A percentile compares a stretch with the other conserved stretches of the same genome.
phyloP scores from a whole-genome alignment of 108 stramenopile genomes.

The Licmophora abbreviata region DNA sequence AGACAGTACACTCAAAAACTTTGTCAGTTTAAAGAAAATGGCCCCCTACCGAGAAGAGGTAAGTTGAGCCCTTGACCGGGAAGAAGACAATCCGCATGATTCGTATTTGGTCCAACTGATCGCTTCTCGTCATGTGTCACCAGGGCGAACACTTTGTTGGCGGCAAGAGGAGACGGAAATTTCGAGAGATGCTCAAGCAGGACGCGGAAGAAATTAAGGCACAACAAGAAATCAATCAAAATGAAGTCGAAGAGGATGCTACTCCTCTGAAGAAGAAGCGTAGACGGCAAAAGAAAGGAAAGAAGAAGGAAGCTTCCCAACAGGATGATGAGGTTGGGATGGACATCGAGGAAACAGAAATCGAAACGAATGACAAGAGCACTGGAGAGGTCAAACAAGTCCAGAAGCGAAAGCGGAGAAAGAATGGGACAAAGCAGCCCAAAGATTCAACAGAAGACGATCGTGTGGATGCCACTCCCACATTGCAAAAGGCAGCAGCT shows the following conservation, averaged over 20 bases:
- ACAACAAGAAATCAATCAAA: slow-evolving; percentile 13
- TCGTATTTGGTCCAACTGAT: too few relatives aligned
- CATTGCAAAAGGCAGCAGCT: not conserved
- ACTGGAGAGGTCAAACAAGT: not conserved
- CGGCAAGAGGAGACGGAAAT: slow-evolving; percentile 61
- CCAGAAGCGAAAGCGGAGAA: slow-evolving; percentile 22
- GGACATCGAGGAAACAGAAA: not conserved
- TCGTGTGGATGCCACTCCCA: not conserved
- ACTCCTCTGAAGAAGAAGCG: slow-evolving; percentile 51
- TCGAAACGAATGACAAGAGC: not conserved
- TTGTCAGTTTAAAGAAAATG: slow-evolving; percentile 94
- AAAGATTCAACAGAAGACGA: not conserved
- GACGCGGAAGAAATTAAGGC: slow-evolving; percentile 32
- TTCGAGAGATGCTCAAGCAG: slow-evolving; percentile 65
- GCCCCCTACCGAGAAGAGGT: slow-evolving; percentile 90
- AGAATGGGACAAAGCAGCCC: slow-evolving; percentile 11
- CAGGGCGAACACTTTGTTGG: slow-evolving; percentile 60
- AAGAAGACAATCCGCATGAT: too few relatives aligned
- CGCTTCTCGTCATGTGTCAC: too few relatives aligned
- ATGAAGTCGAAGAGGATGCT: slow-evolving; percentile 15
- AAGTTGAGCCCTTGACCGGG: too few relatives aligned
- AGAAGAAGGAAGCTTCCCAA: slow-evolving; percentile 1
- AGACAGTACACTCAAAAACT: slow-evolving; percentile 88
- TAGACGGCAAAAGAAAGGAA: slow-evolving; percentile 38
- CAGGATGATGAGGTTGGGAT: not conserved